phyloP scores from a whole-genome alignment of 192 early-diverging fungal genomes.

The Lobosporangium transversale region DNA sequence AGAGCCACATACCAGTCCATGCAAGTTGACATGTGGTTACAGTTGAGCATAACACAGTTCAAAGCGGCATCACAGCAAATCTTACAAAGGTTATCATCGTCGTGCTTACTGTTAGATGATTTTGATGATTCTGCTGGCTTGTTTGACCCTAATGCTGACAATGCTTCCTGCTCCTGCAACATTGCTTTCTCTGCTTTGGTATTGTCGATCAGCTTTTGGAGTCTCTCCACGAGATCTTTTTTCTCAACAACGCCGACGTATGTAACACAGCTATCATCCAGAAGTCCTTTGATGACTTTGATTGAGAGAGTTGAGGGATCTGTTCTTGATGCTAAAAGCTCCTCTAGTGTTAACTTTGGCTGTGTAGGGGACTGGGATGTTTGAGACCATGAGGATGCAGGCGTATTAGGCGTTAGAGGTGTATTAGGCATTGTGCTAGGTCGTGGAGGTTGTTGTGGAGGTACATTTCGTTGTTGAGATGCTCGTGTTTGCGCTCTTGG shows the following conservation, averaged over 20 bases:
- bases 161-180: conserved; percentile 51
- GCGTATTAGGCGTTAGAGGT: no score
- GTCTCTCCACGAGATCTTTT: conserved; percentile 72
- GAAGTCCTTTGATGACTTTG: conserved; percentile 73
- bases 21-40: conserved; percentile 88
- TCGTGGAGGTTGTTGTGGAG: neutral
- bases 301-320: conserved; percentile 68
- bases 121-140: conserved; percentile 14
- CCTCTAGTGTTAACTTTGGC: conserved; percentile 16
- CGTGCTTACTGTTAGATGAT: conserved; percentile 1
- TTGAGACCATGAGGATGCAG: neutral
- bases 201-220: conserved; percentile 72
- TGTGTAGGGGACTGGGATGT: conserved; percentile 6
- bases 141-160: conserved; percentile 15
- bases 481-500: neutral
- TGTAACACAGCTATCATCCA: conserved; percentile 72
- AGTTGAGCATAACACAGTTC: conserved; percentile 88
- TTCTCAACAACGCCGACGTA: conserved; percentile 78
- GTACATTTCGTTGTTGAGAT: neutral
- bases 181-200: conserved; percentile 58
- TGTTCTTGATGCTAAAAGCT: conserved; percentile 56
- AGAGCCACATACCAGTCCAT: conserved; percentile 71
- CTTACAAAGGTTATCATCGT: conserved; percentile 79
- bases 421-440: neutral
- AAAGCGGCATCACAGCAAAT: conserved; percentile 83